Evolutionary conservation across 306 rosid species (phyloP).

Genomic region (Gastrolobium villosum): DNA sequence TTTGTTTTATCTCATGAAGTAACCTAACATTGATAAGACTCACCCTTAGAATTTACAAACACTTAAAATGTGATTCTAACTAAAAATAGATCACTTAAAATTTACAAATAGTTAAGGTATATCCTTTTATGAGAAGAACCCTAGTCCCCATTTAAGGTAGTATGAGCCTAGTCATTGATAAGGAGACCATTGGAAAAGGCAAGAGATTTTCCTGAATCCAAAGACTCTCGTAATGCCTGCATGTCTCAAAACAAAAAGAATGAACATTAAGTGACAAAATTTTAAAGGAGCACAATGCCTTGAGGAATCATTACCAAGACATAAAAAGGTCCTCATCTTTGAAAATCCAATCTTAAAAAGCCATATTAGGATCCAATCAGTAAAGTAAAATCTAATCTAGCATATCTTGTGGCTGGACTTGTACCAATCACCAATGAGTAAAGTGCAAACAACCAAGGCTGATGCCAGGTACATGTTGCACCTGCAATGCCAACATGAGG

Average conservation of each 20-base stretch:
- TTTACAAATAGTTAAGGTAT: neutral
- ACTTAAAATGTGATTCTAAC: too few species aligned
- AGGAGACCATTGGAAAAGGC: constrained; percentile 75
- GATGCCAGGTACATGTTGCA: neutral
- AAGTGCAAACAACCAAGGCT: constrained; percentile 41
- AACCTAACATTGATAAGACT: too few species aligned
- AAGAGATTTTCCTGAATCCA: constrained; percentile 78
- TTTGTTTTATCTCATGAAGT: too few species aligned
- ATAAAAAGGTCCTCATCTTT: neutral
- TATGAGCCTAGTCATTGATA: constrained; percentile 66
- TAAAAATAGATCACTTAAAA: neutral
- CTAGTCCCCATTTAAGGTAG: constrained; percentile 67
- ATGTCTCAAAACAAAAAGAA: constrained; percentile 2
- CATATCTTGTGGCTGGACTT: constrained; percentile 70
- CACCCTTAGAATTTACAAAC: too few species aligned
- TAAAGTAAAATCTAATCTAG: neutral
- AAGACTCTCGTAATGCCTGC: constrained; percentile 60
- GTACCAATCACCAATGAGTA: constrained; percentile 83
- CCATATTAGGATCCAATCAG: too few species aligned
- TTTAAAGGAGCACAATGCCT: too few species aligned
- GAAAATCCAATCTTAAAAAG: neutral
- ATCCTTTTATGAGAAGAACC: constrained; percentile 48
- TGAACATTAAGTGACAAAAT: too few species aligned
- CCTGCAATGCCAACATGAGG: neutral
- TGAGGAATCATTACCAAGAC: neutral